phyloP scores from a whole-genome alignment of 306 rosid species.

The Gillenia trifoliata region DNA sequence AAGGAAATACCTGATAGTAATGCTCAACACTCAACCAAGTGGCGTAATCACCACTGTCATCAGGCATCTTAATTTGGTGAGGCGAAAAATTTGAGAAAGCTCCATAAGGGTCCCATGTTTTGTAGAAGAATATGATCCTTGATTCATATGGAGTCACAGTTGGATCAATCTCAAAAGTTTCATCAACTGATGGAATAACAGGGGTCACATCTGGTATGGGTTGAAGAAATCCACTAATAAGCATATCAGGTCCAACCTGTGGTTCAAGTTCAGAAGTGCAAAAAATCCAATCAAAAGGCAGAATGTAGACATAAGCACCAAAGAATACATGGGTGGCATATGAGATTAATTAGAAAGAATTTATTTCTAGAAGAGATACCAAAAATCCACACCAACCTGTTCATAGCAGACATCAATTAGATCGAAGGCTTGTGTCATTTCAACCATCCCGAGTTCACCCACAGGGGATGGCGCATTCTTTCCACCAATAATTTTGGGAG shows the following conservation, averaged over 20 bases:
- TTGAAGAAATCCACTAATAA: conserved; percentile 83
- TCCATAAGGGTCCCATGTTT: conserved; percentile 92
- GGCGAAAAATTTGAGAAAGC: conserved; percentile 90
- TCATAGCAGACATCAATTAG: conserved; percentile 76
- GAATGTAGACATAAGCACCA: not conserved
- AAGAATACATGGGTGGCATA: not conserved
- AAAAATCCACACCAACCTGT: conserved; percentile 49
- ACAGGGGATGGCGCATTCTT: conserved; percentile 89
- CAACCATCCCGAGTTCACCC: conserved; percentile 98
- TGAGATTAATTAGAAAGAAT: not conserved
- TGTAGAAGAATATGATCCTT: conserved; percentile 70
- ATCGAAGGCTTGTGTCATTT: conserved; percentile 90
- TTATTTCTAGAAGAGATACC: not conserved
- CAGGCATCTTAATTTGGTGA: conserved; percentile 69
- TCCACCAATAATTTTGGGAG: conserved; percentile 97
- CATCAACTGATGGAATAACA: conserved; percentile 70
- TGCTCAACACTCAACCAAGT: conserved; percentile 90
- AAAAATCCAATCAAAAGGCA: not conserved
- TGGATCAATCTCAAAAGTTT: conserved; percentile 77
- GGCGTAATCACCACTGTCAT: conserved; percentile 50
- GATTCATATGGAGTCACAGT: conserved; percentile 69
- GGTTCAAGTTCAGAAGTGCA: conserved; percentile 20
- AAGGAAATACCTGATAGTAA: conserved; percentile 81
- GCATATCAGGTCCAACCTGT: conserved; percentile 93
- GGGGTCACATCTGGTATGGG: conserved; percentile 74